Evolutionary conservation across 495 filamentous ascomycete species (phyloP), one percentile per base, ranked within the genome.

Genomic region (Saxophila tyrrhenica): DNA sequence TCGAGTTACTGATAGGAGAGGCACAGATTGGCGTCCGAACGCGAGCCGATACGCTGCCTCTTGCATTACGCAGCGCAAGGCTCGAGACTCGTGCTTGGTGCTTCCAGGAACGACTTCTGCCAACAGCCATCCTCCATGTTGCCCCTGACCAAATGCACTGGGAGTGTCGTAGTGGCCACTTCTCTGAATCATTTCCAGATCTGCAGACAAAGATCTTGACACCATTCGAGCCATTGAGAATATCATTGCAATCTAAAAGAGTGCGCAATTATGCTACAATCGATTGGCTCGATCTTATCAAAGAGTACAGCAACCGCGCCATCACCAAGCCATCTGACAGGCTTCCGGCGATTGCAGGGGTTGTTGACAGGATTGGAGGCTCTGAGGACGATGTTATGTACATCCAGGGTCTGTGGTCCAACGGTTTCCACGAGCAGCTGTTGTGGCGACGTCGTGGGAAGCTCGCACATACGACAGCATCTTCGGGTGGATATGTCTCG

Each of bases 61-160:
- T 25, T 11, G 39, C 41, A 44, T 16, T 41, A 10, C 50, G 35
- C 10, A 41, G 38, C 13, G 23, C 50, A 16, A 23, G 25, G 46
- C 46, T 41, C 42, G 39, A 60, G 11, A 24, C 25, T 5, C 48
- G 61, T 5, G 58, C 54, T 3, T 66, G 64, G 64, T 57, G 51
- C 21, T 52, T 63, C n/a, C 64, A 66, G 42, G 64, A 66, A 47
- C 50, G 51, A 17, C 21, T 59, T 11, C 46, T 66, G 13, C 55
- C 60, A 13, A 42, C 48, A n/a, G 52, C 63, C 9, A 48, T 61
- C 10, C 22, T 66, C 16, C 64, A 65, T 42, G 62, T 58, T 39
- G 50, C 39, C n/a, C 8, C 29, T 0, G n/a, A 49, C 9, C 55
- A 65, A 48, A 45, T 65, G 39, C 8, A 56, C 2, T 66, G 62